phyloP scores from a whole-genome alignment of 352 stramenopile species.

The Phytophthora litchii region DNA sequence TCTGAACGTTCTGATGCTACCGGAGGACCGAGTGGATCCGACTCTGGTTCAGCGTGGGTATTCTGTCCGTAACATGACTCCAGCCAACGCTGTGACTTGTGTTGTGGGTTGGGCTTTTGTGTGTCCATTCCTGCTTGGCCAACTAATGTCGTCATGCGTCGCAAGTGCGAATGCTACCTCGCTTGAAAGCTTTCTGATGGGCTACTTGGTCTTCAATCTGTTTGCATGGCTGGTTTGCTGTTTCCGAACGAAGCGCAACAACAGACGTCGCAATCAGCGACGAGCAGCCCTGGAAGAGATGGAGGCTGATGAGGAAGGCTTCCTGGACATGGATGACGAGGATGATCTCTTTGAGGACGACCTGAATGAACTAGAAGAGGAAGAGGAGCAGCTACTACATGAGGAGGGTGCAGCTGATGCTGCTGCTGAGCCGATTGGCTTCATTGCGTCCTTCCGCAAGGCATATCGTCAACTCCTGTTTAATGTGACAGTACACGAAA shows the following conservation, averaged over 20 bases:
- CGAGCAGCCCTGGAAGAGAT: slow-evolving; percentile 43
- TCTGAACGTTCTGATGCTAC: slow-evolving; percentile 61
- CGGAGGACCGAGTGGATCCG: slow-evolving; percentile 66
- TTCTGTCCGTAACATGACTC: slow-evolving; percentile 67
- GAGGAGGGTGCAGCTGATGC: slow-evolving; percentile 14
- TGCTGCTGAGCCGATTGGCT: slow-evolving; percentile 35
- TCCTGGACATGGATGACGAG: slow-evolving; percentile 42
- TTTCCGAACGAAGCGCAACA: slow-evolving; percentile 56
- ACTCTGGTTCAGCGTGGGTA: slow-evolving; percentile 69
- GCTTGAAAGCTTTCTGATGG: slow-evolving; percentile 77
- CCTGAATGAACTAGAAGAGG: slow-evolving; percentile 35
- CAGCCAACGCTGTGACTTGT: slow-evolving; percentile 50
- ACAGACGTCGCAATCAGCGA: slow-evolving; percentile 43
- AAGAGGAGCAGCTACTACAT: slow-evolving; percentile 31
- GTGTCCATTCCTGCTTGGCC: slow-evolving; percentile 73
- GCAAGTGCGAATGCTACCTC: slow-evolving; percentile 48
- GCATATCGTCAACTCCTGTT: slow-evolving; percentile 77
- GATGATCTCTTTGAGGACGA: slow-evolving; percentile 51
- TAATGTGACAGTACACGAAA: slow-evolving; percentile 75
- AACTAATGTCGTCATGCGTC: slow-evolving; percentile 60
- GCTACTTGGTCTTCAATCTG: slow-evolving; percentile 79
- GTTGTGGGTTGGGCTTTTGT: slow-evolving; percentile 75
- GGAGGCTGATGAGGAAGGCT: slow-evolving; percentile 42
- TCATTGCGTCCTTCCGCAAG: slow-evolving; percentile 61
- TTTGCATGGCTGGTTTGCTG: slow-evolving; percentile 78